Evolutionary conservation across 495 filamentous ascomycete genomes (phyloP), one percentile per base, ranked within the genome.

Genomic region (Geoglossum glabrum): DNA sequence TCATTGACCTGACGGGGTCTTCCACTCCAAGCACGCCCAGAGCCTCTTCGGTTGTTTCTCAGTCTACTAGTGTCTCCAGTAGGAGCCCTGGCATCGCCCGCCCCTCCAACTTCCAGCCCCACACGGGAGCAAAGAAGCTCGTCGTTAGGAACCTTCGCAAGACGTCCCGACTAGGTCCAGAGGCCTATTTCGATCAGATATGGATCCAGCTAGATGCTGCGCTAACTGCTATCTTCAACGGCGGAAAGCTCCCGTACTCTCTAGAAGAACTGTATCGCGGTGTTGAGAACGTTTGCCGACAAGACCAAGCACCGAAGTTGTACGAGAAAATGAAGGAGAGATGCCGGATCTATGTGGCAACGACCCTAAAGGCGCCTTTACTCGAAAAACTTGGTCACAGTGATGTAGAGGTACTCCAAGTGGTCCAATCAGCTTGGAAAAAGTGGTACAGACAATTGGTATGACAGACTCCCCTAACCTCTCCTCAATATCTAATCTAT

Each of bases 221-320:
- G 1, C 72, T 98, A 50, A 70, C 72, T 3, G 77, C 81, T 19
- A 81, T 95, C 15, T 94, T 95, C 64, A 65, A 71, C 11, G 72
- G 76, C 34, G 71, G 75, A 57, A 76, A 78, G 58, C 76, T 84
- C 6, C 68, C 71, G 0, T 74, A 78, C 59, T 86, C 88, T 13
- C 69, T 93, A 46, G 92, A 97, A 66, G 83, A 87, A 59, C 74
- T 98, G 10, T 96, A 97, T 67, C 78, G 85, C 31, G 87, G 85
- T 0, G 85, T 89, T 0, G 90, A 97, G 72, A 90, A 90, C 64
- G 74, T 93, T 0, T 97, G 92, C 67, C 78, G 86, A 56, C 81
- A 83, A 59, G 84, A 80, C 1, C 76, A 77, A 60, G 83, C 87
- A 1, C 70, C 73, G n/a, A 68, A 76, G 19, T 65, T 95, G 43